Percentiles rank a stretch among this genome's conserved stretches.
Evolutionary conservation across 768 basidiomycete species (phyloP).

Genomic region (Ephemerocybe angulata): DNA sequence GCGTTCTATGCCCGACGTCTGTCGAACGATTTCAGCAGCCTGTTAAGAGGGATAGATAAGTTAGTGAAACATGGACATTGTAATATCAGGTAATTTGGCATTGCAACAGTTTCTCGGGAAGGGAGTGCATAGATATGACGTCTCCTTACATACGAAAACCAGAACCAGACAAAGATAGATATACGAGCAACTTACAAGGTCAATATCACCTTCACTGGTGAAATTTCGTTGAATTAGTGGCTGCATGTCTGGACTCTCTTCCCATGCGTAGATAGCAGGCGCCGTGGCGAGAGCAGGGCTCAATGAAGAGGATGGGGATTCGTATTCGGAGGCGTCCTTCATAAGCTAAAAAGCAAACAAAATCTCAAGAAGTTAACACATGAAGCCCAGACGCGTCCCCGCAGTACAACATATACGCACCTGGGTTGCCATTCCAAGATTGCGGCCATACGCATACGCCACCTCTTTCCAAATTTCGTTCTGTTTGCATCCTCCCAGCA

Average conservation of each 20-base stretch:
- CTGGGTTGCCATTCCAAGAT: slow-evolving; percentile 79
- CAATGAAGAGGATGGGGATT: slow-evolving; percentile 34
- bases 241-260: slow-evolving; percentile 74
- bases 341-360: slow-evolving; percentile 53
- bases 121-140: too few species aligned
- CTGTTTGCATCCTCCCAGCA: slow-evolving; percentile 77
- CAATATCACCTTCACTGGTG: slow-evolving; percentile 71
- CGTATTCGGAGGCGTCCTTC: slow-evolving; percentile 79
- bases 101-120: too few species aligned
- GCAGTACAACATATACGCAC: slow-evolving; percentile 18
- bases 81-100: too few species aligned
- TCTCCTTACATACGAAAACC: too few species aligned
- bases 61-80: background rate
- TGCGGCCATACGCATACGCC: slow-evolving; percentile 88
- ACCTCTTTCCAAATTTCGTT: slow-evolving; percentile 85
- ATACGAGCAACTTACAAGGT: slow-evolving; percentile 48
- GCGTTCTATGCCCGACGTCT: slow-evolving; percentile 72
- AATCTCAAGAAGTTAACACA: slow-evolving; percentile 4
- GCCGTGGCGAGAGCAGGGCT: slow-evolving; percentile 57
- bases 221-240: slow-evolving; percentile 81
- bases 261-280: slow-evolving; percentile 82
- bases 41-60: slow-evolving; percentile 27
- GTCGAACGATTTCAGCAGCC: slow-evolving; percentile 65
- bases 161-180: too few species aligned
- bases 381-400: background rate